Percentiles rank a stretch among this genome's conserved stretches.
Evolutionary conservation across 345 rosid genomes (phyloP).

Genomic region (Linum lewisii): DNA sequence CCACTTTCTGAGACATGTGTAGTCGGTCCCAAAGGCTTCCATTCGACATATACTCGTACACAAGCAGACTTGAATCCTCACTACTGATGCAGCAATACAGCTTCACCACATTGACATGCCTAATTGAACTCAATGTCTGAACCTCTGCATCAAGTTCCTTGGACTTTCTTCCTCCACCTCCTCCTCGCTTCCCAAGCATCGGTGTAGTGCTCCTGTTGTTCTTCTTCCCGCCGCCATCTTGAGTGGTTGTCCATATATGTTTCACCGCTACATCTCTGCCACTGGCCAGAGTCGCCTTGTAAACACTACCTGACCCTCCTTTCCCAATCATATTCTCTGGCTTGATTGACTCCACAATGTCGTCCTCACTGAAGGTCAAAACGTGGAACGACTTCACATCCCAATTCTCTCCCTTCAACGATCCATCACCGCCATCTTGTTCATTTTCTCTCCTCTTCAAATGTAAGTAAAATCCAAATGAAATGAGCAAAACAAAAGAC

Average conservation of each 20-base stretch:
- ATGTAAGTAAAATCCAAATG: constrained; percentile 44
- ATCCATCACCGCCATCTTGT: constrained; percentile 20
- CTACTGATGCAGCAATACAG: constrained; percentile 84
- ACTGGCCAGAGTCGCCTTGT: constrained; percentile 47
- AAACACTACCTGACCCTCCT: constrained; percentile 87
- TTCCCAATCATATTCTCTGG: constrained; percentile 80
- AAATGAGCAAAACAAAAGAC: constrained; percentile 33
- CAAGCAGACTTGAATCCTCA: constrained; percentile 82
- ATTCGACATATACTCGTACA: constrained; percentile 83
- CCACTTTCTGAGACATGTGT: constrained; percentile 47
- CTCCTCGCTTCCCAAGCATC: constrained; percentile 36
- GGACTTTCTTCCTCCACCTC: constrained; percentile 18
- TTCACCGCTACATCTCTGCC: constrained; percentile 85
- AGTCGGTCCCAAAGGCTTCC: constrained; percentile 90
- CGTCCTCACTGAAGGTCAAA: constrained; percentile 60
- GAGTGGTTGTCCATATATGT: constrained; percentile 48
- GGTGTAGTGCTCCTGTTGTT: constrained; percentile 46
- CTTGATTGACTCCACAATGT: constrained; percentile 77
- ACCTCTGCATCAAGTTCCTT: constrained; percentile 81
- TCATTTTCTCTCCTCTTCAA: constrained; percentile 45
- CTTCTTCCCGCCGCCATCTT: constrained; percentile 17
- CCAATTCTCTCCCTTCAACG: constrained; percentile 72
- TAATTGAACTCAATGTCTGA: constrained; percentile 72
- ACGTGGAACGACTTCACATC: constrained; percentile 66
- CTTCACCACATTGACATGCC: constrained; percentile 91